These are phyloP conservation scores for Fraxinus nigra DNA, from an alignment of 305 asterid genomes.

Conservation along the genomic window DNA sequence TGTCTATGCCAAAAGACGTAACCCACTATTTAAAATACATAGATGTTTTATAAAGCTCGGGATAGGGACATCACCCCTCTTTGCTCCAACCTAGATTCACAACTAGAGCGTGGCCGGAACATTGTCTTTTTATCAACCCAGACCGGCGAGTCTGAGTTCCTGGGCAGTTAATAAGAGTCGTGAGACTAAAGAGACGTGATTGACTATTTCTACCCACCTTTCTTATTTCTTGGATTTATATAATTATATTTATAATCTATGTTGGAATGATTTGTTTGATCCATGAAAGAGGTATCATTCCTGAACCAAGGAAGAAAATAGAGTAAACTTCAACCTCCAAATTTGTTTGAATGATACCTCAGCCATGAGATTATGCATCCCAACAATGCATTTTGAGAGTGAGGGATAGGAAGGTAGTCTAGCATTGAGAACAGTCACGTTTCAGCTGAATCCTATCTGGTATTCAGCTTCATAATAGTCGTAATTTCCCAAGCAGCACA, in stretches of 20 bases:
- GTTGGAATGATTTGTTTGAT: neutral
- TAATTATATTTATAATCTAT: neutral
- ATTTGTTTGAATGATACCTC: neutral
- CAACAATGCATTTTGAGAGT: neutral
- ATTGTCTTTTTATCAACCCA: neutral
- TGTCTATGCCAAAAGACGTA: neutral
- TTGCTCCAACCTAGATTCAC: neutral
- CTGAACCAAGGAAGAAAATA: neutral
- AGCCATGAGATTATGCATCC: neutral
- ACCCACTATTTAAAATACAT: neutral
- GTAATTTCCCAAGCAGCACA: neutral
- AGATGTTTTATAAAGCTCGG: neutral
- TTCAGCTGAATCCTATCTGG: neutral
- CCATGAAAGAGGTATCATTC: neutral
- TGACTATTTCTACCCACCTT: neutral
- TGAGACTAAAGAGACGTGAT: neutral
- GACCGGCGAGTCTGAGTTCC: neutral
- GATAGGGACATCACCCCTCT: neutral
- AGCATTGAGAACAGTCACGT: neutral
- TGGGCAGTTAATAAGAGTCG: neutral
- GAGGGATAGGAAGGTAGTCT: neutral
- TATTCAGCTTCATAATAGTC: neutral
- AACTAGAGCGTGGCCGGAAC: neutral
- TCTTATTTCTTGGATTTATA: neutral
- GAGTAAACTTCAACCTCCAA: neutral